A percentile compares a stretch with the other conserved stretches of the same genome.
These are phyloP conservation scores for Heliocybe sulcata DNA, from an alignment of 1,284 basidiomycete genomes.

Conservation along the genomic window DNA sequence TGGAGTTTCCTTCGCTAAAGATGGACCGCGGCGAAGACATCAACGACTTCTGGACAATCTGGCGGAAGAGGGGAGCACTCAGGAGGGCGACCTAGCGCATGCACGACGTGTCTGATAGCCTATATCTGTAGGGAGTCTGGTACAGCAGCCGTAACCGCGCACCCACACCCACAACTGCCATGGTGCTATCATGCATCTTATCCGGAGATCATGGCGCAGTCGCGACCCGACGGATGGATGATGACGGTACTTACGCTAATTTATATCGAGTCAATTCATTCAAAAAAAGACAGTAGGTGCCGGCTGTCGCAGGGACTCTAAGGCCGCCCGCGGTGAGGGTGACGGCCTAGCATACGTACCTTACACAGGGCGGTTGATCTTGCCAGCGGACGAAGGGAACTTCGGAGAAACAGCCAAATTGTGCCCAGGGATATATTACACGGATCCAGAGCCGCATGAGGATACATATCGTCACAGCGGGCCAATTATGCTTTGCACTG, in stretches of 20 bases:
- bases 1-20: background rate
- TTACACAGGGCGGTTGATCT: background rate
- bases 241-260: background rate
- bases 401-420: background rate
- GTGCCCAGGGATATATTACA: background rate
- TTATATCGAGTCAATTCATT: background rate
- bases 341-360: background rate
- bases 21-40: background rate
- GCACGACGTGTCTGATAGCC: background rate
- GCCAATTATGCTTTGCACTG: background rate
- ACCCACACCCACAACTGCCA: background rate
- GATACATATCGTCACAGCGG: background rate
- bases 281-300: background rate
- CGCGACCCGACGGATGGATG: background rate
- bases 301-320: background rate
- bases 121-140: background rate
- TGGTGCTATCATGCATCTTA: background rate
- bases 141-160: background rate
- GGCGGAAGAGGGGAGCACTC: background rate
- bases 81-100: background rate
- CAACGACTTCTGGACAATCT: background rate
- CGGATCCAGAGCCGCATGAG: background rate
- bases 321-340: background rate
- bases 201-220: conserved; percentile 1
- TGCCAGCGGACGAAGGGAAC: background rate